Conservation (phyloP, 495 filamentous ascomycete species). For the Rhypophila decipiens region DNA sequence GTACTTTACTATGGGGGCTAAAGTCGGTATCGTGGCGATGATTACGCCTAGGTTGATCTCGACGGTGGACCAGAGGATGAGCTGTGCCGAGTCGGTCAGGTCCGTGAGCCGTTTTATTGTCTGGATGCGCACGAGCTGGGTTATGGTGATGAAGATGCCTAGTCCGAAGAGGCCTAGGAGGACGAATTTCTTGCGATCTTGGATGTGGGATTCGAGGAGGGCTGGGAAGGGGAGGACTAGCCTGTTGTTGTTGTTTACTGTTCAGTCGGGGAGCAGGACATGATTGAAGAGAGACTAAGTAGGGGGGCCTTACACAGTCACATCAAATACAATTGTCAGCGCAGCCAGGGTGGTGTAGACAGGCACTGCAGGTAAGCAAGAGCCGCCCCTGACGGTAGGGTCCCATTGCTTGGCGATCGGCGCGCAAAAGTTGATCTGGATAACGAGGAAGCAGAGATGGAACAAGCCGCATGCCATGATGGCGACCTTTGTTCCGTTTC, state of each 20-base stretch:
- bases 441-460: constrained; percentile 27
- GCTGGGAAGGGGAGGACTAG: constrained; percentile 45
- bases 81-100: constrained; percentile 38
- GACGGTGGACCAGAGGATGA: constrained; percentile 47
- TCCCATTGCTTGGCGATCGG: constrained; percentile 47
- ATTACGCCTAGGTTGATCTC: constrained; percentile 49
- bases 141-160: constrained; percentile 48
- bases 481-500: constrained; percentile 24
- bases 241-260: constrained; percentile 14
- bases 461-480: constrained; percentile 28
- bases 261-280: not conserved
- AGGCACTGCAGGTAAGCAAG: constrained; percentile 35
- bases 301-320: constrained; percentile 34
- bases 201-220: constrained; percentile 38
- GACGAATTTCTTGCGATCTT: constrained; percentile 31
- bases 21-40: constrained; percentile 42
- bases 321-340: constrained; percentile 41
- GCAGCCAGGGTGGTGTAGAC: constrained; percentile 39
- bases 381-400: constrained; percentile 23
- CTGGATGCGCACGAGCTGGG: constrained; percentile 50
- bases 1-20: constrained; percentile 43
- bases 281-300: not conserved
- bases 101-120: constrained; percentile 36
- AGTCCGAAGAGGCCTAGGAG: constrained; percentile 43
- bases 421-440: constrained; percentile 39